phyloP scores from a whole-genome alignment of 1,284 basidiomycete genomes.

The Testicularia cyperi region DNA sequence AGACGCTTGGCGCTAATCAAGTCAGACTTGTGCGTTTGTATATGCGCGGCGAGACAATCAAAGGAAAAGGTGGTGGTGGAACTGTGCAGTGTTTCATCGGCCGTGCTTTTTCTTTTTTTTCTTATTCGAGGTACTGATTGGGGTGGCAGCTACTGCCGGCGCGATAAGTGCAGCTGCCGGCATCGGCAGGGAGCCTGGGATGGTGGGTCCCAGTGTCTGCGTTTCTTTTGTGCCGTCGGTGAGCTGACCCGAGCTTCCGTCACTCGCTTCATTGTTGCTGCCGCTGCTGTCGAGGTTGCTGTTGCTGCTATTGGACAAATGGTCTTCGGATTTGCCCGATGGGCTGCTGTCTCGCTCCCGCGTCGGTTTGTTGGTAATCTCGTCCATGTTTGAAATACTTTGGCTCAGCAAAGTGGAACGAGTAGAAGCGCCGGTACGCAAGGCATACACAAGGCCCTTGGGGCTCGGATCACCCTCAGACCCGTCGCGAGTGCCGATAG shows the following conservation, averaged over 20 bases:
- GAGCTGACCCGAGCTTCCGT: conserved; percentile 11
- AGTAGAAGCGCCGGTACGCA: conserved; percentile 17
- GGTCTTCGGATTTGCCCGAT: too few species aligned
- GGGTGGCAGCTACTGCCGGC: too few species aligned
- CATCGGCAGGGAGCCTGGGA: not conserved
- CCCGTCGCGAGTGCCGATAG: not conserved
- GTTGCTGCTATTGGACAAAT: conserved; percentile 17
- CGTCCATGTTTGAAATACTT: too few species aligned
- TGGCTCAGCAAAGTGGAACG: conserved; percentile 28
- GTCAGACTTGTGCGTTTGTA: too few species aligned
- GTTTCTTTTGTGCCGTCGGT: conserved; percentile 30
- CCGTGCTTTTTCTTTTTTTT: not conserved
- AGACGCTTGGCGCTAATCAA: too few species aligned
- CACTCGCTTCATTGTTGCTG: not conserved
- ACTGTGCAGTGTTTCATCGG: too few species aligned
- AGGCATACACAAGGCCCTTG: conserved; percentile 21
- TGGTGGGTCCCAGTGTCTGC: not conserved
- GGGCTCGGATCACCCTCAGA: not conserved
- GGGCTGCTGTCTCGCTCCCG: too few species aligned
- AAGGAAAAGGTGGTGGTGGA: too few species aligned
- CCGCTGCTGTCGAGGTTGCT: not conserved
- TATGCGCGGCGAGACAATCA: too few species aligned
- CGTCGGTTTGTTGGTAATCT: too few species aligned
- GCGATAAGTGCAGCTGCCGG: too few species aligned
- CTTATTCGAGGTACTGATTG: not conserved